Conservation (phyloP, 1,284 basidiomycete species). For the Malassezia pachydermatis region DNA sequence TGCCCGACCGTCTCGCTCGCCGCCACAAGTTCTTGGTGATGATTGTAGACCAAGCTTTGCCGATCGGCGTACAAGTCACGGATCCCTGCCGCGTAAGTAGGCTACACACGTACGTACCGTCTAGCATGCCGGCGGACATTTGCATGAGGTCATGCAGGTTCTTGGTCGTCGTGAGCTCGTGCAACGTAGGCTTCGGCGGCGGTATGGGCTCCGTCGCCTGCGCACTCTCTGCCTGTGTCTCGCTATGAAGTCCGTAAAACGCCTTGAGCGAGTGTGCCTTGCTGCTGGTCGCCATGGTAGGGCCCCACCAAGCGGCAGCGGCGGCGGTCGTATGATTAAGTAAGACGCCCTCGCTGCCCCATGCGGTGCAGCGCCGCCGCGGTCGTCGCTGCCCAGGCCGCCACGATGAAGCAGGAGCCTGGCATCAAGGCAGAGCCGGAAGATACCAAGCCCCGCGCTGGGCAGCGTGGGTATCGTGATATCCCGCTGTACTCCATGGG, state of each 20-base stretch:
- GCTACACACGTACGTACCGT: slow-evolving; percentile 9
- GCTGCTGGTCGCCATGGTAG: slow-evolving; percentile 11
- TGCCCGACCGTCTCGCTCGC: slow-evolving; percentile 80
- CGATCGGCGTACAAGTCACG: slow-evolving; percentile 74
- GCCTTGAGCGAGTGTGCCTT: background rate
- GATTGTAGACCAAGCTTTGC: slow-evolving; percentile 83
- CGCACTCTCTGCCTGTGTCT: background rate
- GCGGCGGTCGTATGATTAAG: background rate
- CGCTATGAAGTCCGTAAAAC: background rate
- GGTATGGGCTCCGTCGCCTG: background rate
- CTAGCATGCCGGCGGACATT: slow-evolving; percentile 28
- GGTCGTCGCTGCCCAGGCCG: background rate
- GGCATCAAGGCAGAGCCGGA: slow-evolving; percentile 14
- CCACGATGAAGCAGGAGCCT: slow-evolving; percentile 11
- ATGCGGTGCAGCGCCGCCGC: background rate
- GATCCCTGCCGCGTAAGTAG: slow-evolving; percentile 55
- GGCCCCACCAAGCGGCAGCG: background rate
- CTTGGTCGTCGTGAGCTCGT: slow-evolving; percentile 19
- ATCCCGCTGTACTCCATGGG: slow-evolving; percentile 39
- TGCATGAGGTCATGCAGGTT: slow-evolving; percentile 26
- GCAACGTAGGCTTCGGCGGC: slow-evolving; percentile 18
- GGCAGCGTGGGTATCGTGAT: slow-evolving; percentile 38
- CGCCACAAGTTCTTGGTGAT: slow-evolving; percentile 83
- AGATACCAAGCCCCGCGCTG: slow-evolving; percentile 17
- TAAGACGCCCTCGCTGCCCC: background rate